A percentile compares a stretch with the other conserved stretches of the same genome.
phyloP scores from a whole-genome alignment of 1,284 basidiomycete genomes.

The Ustilago shanxiensis region DNA sequence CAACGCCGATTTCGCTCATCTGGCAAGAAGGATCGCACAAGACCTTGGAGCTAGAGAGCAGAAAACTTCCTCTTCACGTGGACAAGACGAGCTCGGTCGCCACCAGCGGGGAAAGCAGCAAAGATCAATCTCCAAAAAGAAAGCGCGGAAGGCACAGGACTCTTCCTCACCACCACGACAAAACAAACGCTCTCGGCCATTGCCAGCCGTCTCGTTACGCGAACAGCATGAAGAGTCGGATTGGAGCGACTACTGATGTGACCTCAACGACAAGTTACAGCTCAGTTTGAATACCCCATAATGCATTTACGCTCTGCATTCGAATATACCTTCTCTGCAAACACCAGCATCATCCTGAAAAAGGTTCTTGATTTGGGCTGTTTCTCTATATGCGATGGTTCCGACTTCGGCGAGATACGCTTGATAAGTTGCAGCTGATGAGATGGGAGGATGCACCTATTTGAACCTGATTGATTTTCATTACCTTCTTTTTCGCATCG shows the following conservation, averaged over 20 bases:
- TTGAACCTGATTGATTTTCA: too few species aligned
- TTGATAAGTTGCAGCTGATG: too few species aligned
- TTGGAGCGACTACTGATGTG: constrained; percentile 27
- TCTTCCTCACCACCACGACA: background rate
- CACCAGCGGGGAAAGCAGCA: constrained; percentile 2
- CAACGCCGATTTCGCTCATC: constrained; percentile 9
- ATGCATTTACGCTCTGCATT: too few species aligned
- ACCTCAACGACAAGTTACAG: too few species aligned
- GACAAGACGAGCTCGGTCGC: background rate
- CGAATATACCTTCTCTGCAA: too few species aligned
- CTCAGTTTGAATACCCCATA: background rate
- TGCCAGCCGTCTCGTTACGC: constrained; percentile 6
- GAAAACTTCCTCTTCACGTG: background rate
- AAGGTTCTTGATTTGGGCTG: too few species aligned
- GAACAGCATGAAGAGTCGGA: constrained; percentile 41
- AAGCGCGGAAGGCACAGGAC: background rate
- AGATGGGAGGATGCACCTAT: too few species aligned
- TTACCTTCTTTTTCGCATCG: background rate
- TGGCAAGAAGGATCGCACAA: constrained; percentile 7
- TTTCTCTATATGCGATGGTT: too few species aligned
- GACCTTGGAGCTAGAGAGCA: background rate
- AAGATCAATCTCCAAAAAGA: background rate
- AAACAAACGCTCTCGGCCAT: background rate
- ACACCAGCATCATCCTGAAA: too few species aligned
- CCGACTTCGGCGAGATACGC: too few species aligned